Evolutionary conservation across 768 basidiomycete genomes (phyloP).

Genomic region (Termitomyces sp.): DNA sequence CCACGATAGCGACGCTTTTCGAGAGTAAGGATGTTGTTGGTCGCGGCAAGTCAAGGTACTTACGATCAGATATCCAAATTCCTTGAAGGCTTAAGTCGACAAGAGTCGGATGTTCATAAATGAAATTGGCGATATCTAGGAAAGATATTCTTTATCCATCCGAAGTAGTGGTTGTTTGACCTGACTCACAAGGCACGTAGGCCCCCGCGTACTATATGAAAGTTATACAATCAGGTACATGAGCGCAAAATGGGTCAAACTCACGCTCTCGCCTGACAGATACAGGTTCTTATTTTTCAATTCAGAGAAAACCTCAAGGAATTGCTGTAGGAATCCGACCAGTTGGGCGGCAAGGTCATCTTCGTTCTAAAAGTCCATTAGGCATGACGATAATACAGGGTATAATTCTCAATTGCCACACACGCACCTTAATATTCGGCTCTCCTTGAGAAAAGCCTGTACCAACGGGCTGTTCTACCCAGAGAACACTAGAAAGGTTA

Average conservation of each 20-base stretch:
- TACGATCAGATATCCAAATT: conserved; percentile 73
- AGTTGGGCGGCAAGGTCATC: conserved; percentile 46
- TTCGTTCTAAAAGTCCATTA: conserved; percentile 34
- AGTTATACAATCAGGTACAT: background rate
- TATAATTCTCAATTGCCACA: background rate
- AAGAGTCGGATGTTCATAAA: conserved; percentile 52
- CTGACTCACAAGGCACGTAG: conserved; percentile 45
- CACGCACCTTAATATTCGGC: conserved; percentile 56
- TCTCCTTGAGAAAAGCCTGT: conserved; percentile 74
- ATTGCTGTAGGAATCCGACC: conserved; percentile 69
- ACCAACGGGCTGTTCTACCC: conserved; percentile 78
- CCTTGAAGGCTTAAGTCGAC: conserved; percentile 63
- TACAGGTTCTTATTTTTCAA: conserved; percentile 71
- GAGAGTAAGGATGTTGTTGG: background rate
- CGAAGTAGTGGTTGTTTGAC: background rate
- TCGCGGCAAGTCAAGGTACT: conserved; percentile 18
- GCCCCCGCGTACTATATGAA: conserved; percentile 60
- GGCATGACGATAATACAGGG: background rate
- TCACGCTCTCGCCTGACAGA: conserved; percentile 71
- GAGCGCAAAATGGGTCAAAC: conserved; percentile 23
- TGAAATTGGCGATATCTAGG: conserved; percentile 72
- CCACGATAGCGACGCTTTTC: conserved; percentile 55
- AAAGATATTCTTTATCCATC: background rate
- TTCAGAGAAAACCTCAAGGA: conserved; percentile 71
- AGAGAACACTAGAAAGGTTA: conserved; percentile 71